Base-by-base conservation (phyloP, 768 basidiomycete species). In the Lyophyllum atratum region DNA sequence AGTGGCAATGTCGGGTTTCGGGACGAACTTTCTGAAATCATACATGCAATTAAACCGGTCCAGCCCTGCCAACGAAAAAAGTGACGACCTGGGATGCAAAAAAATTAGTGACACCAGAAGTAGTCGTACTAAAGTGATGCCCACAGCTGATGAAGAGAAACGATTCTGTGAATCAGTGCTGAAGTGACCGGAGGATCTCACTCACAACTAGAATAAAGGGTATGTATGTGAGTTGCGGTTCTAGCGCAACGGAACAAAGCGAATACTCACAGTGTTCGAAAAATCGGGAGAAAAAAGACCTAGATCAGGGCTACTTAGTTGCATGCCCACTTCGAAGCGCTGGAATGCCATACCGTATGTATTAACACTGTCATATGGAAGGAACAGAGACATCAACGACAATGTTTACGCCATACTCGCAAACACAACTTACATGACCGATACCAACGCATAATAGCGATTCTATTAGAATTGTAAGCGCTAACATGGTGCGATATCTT, bases 1-100 rank as follows among this genome's bases (percentile, higher is more conserved):
- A 10, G 21, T 9, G 17, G 9, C 21, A 14, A 10, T 26, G 40
- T 39, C n/a, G 22, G n/a, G n/a, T n/a, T 22, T 12, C 31, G 19
- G n/a, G n/a, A 63, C 77, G 26, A 44, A 85, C 85, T 68, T 76
- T 86, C 81, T 22, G 83, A 80, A 37, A 85, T 71, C 66, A 84
- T 75, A 66, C 78, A 81, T 34, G 78, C 73, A 37, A 82, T 67
- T 26, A 85, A 62, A 10, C 84, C 84, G 1, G 84, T 84, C 76
- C 80, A 83, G 21, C 84, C 84, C 75, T 85, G 83, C 84, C 85
- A 85, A 59, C 69, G 72, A 60, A 82, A 83, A 70, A 80, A 84
- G 15, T 53, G 60, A 11, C 69, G 61, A 63, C 83, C 81, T 81
- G 45, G 14, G 10, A 24, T 29, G 17, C 26, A 29, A 7, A 14